These are phyloP conservation scores for Coprinopsis sp. DNA, from an alignment of 768 basidiomycete species.

Conservation along the genomic window DNA sequence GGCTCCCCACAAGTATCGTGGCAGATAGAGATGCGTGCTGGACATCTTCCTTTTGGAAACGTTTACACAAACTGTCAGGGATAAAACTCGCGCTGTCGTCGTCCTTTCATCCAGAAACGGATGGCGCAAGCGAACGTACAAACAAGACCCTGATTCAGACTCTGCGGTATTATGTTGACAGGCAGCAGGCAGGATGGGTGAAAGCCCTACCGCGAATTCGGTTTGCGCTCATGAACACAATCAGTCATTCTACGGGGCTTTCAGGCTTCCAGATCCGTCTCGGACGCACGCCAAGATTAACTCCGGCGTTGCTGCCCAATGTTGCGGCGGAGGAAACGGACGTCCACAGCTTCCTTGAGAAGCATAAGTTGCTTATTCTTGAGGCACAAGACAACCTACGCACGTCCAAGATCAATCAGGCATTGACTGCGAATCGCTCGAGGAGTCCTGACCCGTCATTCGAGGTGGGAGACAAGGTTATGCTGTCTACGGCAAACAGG, in stretches of 20 bases:
- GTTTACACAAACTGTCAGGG: conserved; percentile 23
- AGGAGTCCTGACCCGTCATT: neutral
- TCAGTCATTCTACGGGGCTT: conserved; percentile 28
- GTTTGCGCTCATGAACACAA: conserved; percentile 31
- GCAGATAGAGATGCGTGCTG: conserved; percentile 27
- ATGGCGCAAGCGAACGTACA: conserved; percentile 29
- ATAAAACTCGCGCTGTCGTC: conserved; percentile 30
- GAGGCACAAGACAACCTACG: conserved; percentile 22
- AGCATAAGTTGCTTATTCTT: conserved; percentile 8
- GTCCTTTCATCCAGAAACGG: conserved; percentile 34
- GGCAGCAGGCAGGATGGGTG: conserved; percentile 30
- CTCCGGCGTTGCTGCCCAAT: conserved; percentile 13
- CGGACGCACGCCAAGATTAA: conserved; percentile 19
- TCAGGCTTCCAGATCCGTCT: conserved; percentile 27
- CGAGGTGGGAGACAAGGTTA: conserved; percentile 1
- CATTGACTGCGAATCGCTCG: neutral
- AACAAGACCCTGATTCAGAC: conserved; percentile 32
- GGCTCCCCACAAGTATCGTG: conserved; percentile 25
- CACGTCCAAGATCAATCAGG: conserved; percentile 4
- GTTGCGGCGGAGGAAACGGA: conserved; percentile 13
- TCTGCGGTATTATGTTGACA: conserved; percentile 23
- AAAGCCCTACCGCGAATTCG: conserved; percentile 19
- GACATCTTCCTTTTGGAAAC: conserved; percentile 25
- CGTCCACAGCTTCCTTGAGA: conserved; percentile 22
- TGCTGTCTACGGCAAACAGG: conserved; percentile 30